These are phyloP conservation scores for Exidia glandulosa DNA, from an alignment of 768 basidiomycete species.

Conservation along the genomic window DNA sequence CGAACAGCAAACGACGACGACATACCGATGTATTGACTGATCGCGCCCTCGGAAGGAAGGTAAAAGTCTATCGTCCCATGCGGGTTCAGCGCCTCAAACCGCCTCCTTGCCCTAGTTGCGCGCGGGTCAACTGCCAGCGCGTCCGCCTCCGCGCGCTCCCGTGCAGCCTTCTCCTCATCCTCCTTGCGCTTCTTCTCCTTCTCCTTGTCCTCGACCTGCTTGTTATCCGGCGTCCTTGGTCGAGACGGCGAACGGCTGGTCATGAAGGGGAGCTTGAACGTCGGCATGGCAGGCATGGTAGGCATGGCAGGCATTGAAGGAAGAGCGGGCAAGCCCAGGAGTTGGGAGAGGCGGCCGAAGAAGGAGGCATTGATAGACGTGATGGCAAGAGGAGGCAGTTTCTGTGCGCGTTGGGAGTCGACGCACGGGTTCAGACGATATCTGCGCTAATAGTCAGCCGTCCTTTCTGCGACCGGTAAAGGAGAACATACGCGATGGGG, in stretches of 20 bases:
- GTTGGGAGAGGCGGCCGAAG: slow-evolving; percentile 16
- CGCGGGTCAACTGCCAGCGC: background rate
- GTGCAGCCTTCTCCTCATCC: background rate
- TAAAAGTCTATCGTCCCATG: slow-evolving; percentile 33
- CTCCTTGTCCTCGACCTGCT: background rate
- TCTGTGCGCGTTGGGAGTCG: slow-evolving; percentile 17
- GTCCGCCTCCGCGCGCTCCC: background rate
- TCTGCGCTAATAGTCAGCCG: slow-evolving; percentile 6
- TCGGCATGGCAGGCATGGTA: background rate
- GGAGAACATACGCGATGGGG: slow-evolving; percentile 24
- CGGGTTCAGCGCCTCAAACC: slow-evolving; percentile 33
- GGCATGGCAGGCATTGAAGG: slow-evolving; percentile 16
- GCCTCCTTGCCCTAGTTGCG: no score
- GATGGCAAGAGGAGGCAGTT: slow-evolving; percentile 14
- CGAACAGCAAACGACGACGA: slow-evolving; percentile 5
- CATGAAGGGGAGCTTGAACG: background rate
- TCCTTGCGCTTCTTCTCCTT: background rate
- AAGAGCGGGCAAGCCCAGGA: slow-evolving; percentile 14
- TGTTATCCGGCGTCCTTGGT: background rate
- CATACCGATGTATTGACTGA: slow-evolving; percentile 27
- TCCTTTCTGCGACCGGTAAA: background rate
- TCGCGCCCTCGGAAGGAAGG: slow-evolving; percentile 24
- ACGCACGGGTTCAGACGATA: slow-evolving; percentile 33
- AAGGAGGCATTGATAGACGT: slow-evolving; percentile 23
- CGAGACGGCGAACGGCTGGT: background rate